phyloP scores from a whole-genome alignment of 1,284 basidiomycete species.

The Ganoderma leucocontextum region DNA sequence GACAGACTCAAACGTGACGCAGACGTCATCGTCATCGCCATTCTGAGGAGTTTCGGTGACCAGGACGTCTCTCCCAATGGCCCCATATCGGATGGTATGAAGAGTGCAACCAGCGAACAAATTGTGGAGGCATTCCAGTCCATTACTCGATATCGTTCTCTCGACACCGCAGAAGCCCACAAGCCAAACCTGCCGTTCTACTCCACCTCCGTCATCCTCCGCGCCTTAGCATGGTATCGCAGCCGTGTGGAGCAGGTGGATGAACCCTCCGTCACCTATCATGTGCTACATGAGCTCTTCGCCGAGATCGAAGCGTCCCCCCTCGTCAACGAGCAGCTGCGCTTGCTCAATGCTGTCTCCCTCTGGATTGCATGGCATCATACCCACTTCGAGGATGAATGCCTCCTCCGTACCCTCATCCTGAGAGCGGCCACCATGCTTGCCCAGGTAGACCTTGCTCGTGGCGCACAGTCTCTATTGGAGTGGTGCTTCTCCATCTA shows the following conservation, averaged over 20 bases:
- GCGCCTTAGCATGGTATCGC: constrained; percentile 67
- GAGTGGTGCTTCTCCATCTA: constrained; percentile 77
- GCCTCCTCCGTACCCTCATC: constrained; percentile 72
- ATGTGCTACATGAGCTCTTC: constrained; percentile 80
- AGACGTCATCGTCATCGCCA: constrained; percentile 62
- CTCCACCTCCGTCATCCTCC: constrained; percentile 56
- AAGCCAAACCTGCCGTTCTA: constrained; percentile 69
- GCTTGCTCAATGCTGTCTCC: constrained; percentile 78
- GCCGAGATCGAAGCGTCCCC: constrained; percentile 70
- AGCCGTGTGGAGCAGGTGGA: constrained; percentile 48
- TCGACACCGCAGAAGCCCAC: constrained; percentile 60
- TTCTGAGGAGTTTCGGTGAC: constrained; percentile 69
- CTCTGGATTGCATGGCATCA: constrained; percentile 73
- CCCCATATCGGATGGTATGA: constrained; percentile 56
- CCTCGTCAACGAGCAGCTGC: constrained; percentile 88
- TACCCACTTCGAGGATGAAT: constrained; percentile 62
- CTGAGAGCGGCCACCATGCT: constrained; percentile 75
- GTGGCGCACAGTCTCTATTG: constrained; percentile 76
- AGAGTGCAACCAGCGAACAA: constrained; percentile 42
- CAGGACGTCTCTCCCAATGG: constrained; percentile 59
- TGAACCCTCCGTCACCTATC: constrained; percentile 69
- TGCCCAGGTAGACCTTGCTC: constrained; percentile 71
- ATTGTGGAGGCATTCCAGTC: constrained; percentile 53
- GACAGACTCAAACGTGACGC: constrained; percentile 53
- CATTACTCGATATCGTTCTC: constrained; percentile 59